Percentiles rank a stretch among this genome's conserved stretches.
Conservation (phyloP, 768 basidiomycete species). For the Suillus brevipes region DNA sequence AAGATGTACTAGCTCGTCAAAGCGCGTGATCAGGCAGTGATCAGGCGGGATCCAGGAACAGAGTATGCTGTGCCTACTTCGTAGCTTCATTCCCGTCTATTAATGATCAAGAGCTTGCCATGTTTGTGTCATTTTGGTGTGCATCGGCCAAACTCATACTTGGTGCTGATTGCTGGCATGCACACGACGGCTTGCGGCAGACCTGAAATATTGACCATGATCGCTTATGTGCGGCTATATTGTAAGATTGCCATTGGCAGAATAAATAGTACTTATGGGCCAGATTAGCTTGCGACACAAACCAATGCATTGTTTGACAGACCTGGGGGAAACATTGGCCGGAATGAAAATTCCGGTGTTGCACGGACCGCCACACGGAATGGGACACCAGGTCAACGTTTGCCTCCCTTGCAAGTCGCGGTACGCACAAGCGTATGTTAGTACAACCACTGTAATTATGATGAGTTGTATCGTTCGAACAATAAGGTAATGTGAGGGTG, state of each 20-base stretch:
- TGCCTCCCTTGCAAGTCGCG: too few species aligned
- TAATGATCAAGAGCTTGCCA: neutral
- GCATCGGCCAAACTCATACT: neutral
- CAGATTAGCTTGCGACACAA: neutral
- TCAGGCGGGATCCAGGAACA: neutral
- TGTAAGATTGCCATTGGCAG: neutral
- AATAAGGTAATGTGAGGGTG: neutral
- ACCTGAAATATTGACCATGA: neutral
- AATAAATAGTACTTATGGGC: neutral
- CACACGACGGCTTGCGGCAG: neutral
- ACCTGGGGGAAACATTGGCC: neutral
- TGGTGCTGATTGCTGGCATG: neutral
- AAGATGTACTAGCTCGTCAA: neutral
- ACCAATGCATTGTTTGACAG: neutral
- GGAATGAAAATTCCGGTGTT: neutral
- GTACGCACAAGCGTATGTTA: too few species aligned
- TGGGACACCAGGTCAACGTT: too few species aligned
- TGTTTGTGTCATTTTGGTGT: neutral
- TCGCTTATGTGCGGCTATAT: neutral
- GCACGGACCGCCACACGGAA: neutral
- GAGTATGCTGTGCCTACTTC: neutral
- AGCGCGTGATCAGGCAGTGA: neutral
- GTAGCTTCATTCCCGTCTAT: neutral
- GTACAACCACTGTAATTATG: neutral
- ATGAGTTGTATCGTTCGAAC: too few species aligned